A percentile compares a stretch with the other conserved stretches of the same genome.
Evolutionary conservation across 371 early-diverging fungal species (phyloP).

Genomic region (Mortierella sp.): DNA sequence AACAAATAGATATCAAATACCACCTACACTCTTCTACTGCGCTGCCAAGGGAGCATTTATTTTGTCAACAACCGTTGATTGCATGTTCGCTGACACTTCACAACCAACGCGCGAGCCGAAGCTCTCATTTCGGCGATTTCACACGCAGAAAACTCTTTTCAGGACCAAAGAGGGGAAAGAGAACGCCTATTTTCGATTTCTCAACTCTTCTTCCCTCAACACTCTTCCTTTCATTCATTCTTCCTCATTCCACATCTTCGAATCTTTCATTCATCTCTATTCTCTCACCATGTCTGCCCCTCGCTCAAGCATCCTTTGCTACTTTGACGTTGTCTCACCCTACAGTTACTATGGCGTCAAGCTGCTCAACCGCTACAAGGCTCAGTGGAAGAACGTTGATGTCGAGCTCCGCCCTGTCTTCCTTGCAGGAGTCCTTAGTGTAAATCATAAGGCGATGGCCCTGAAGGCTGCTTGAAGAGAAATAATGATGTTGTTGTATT

Average conservation of each 20-base stretch:
- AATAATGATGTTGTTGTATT: background rate
- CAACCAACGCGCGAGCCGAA: background rate
- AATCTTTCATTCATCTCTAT: background rate
- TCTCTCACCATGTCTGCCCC: conserved; percentile 24
- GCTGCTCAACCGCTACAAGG: conserved; percentile 61
- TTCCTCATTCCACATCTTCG: background rate
- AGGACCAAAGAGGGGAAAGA: background rate
- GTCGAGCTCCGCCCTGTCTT: conserved; percentile 59
- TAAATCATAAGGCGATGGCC: background rate
- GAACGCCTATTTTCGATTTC: too few relatives aligned
- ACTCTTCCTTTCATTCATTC: background rate
- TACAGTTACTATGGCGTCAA: conserved; percentile 63
- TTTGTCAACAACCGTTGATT: background rate
- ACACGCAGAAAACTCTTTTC: background rate
- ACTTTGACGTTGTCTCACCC: conserved; percentile 62
- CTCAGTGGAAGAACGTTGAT: conserved; percentile 57
- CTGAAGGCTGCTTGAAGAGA: background rate
- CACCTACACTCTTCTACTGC: background rate
- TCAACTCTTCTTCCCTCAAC: background rate
- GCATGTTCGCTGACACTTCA: background rate
- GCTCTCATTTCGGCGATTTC: background rate
- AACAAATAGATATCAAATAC: background rate
- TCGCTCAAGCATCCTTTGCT: conserved; percentile 54
- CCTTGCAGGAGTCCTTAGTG: conserved; percentile 55
- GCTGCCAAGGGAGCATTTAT: background rate